Evolutionary conservation across 202 grass and related monocot species (phyloP), one percentile per base, ranked within the genome.

Genomic region (Bolboschoenoplectus hybrid): DNA sequence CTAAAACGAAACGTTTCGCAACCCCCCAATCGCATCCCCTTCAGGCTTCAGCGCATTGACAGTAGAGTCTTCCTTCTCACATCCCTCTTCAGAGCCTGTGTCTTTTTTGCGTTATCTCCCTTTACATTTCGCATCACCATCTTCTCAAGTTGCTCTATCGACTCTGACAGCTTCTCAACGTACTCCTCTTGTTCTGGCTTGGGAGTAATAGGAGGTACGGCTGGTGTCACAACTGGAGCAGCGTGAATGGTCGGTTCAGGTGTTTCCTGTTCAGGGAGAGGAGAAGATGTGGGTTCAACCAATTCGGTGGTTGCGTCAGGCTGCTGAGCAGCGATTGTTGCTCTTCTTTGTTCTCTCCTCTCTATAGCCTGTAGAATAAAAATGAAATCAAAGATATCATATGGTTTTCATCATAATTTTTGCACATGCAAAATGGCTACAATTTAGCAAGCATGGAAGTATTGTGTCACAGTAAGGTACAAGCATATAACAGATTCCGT

Each of bases 271-370:
- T 60, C 57, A n/a, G 76, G 35, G 5, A 19, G 35, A 61, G 78
- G 78, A 81, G 78, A 10, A 45, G 80, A 61, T 65, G 38, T 7
- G 6, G 32, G 50, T 80, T 61, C 76, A 40, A 58, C 40, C 0
- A 11, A 63, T 9, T 19, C 56, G 65, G 80, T 61, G 44, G n/a
- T 12, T 2, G 70, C 44, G 9, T 12, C 70, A 47, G 45, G 44
- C 17, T 34, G 44, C n/a, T 49, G 70, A 80, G 76, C 76, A 55
- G 49, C 76, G 32, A 38, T 80, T 12, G 32, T 38, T 82, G 80
- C 56, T 26, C 80, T 82, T 38, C 80, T 63, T 50, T 63, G 80
- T 63, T 82, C 56, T 82, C 80, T 64, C 80, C 80, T 82, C 58
- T 82, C 80, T 45, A 66, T 47, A 26, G 58, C 80, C 80, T 82